Percentiles rank a stretch among this genome's conserved stretches.
phyloP scores from a whole-genome alignment of 2,329 filamentous ascomycete genomes.

The Neophaeococcomyces mojaviensis region DNA sequence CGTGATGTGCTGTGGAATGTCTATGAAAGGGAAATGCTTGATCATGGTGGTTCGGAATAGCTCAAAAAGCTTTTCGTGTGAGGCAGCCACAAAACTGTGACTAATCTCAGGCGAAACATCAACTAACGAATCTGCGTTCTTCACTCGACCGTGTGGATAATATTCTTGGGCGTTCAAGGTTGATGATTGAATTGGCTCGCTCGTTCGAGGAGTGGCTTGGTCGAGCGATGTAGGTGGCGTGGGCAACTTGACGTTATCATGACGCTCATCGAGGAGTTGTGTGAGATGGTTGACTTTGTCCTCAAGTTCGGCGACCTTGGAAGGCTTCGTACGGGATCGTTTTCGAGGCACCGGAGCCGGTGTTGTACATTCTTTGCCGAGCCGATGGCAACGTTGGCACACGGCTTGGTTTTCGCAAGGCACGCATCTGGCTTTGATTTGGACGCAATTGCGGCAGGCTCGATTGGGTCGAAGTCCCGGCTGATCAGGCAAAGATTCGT shows the following conservation, averaged over 20 bases:
- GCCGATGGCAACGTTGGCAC: constrained; percentile 15
- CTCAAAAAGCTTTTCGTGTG: constrained; percentile 14
- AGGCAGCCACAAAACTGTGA: not conserved
- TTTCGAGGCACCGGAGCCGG: constrained; percentile 12
- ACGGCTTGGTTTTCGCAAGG: constrained; percentile 8
- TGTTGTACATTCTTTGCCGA: constrained; percentile 15
- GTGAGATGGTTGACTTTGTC: constrained; percentile 12
- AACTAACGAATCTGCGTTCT: not conserved
- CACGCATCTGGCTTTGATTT: constrained; percentile 17
- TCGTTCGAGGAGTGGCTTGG: not conserved
- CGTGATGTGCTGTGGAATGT: constrained; percentile 18
- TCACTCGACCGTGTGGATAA: not conserved
- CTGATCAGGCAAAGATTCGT: too few relatives aligned
- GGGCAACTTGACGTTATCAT: not conserved
- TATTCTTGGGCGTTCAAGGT: not conserved
- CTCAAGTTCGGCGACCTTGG: constrained; percentile 9
- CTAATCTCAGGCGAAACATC: constrained; percentile 2
- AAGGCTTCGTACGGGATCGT: not conserved
- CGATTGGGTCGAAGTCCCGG: constrained; percentile 12
- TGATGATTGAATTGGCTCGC: not conserved
- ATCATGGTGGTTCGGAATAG: constrained; percentile 20
- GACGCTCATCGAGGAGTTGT: constrained; percentile 2
- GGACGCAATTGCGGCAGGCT: constrained; percentile 14
- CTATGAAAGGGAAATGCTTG: constrained; percentile 25
- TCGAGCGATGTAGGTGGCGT: not conserved